A percentile compares a stretch with the other conserved stretches of the same genome.
Evolutionary conservation across 176 grass and related monocot species (phyloP).

Genomic region (Rhynchospora tenuis): DNA sequence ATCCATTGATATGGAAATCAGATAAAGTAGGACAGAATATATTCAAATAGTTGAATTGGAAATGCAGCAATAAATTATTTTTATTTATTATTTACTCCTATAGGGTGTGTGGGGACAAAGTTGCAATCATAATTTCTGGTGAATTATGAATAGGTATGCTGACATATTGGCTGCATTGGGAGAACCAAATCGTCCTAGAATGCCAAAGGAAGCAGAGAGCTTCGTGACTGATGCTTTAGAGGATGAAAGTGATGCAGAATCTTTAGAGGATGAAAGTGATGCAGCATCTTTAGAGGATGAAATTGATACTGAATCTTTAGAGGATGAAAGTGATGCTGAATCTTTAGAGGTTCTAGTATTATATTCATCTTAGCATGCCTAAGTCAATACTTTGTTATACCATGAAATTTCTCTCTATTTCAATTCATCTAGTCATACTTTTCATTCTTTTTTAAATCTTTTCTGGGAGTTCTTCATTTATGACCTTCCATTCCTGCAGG

Average conservation of each 20-base stretch:
- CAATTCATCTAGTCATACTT: background rate
- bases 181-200: constrained; percentile 22
- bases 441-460: background rate
- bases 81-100: background rate
- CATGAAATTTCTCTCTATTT: background rate
- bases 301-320: no score
- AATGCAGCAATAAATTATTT: background rate
- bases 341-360: background rate
- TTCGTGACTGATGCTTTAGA: constrained; percentile 12
- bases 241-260: background rate
- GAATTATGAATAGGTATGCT: constrained; percentile 30
- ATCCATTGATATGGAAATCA: background rate
- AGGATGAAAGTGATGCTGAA: no score
- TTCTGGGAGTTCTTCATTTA: background rate
- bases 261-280: background rate
- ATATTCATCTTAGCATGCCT: background rate
- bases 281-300: no score
- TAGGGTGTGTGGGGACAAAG: background rate
- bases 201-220: constrained; percentile 24
- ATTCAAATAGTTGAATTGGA: background rate
- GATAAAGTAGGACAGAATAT: background rate
- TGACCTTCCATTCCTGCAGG: background rate
- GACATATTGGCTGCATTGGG: constrained; percentile 44
- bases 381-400: background rate
- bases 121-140: background rate